Evolutionary conservation across 148 eudicot species (phyloP).

Genomic region (Diospyros lotus): DNA sequence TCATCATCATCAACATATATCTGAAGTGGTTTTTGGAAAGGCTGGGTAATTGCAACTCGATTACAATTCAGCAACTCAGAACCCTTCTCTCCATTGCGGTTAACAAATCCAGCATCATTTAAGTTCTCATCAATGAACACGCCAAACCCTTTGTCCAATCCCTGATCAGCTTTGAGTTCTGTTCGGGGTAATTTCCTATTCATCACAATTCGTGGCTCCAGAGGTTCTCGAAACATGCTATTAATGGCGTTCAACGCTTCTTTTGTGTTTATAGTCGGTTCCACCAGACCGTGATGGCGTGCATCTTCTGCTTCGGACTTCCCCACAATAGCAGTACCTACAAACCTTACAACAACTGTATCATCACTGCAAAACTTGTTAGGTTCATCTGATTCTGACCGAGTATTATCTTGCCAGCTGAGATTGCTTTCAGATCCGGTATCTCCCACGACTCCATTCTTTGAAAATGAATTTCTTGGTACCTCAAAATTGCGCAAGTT

Average conservation of each 20-base stretch:
- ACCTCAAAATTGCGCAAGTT: not conserved
- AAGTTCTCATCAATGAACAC: conserved; percentile 59
- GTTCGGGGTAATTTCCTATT: conserved; percentile 29
- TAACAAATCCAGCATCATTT: conserved; percentile 30
- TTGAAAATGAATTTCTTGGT: conserved; percentile 4
- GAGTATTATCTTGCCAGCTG: conserved; percentile 11
- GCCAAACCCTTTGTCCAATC: conserved; percentile 39
- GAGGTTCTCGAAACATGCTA: conserved; percentile 85
- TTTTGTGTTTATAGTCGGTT: conserved; percentile 85
- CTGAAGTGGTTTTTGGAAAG: conserved; percentile 48
- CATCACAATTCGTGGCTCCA: conserved; percentile 52
- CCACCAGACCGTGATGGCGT: conserved; percentile 91
- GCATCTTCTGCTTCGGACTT: conserved; percentile 79
- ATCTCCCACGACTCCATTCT: conserved; percentile 11
- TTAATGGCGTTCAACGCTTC: conserved; percentile 87
- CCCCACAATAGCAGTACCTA: conserved; percentile 71
- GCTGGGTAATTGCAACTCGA: conserved; percentile 18
- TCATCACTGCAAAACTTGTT: conserved; percentile 49
- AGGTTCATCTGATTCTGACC: conserved; percentile 21
- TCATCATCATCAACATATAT: conserved; percentile 67
- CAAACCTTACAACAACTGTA: conserved; percentile 66
- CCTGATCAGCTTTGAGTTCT: conserved; percentile 35
- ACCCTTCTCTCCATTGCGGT: conserved; percentile 16
- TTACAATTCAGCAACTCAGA: conserved; percentile 4
- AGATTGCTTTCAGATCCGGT: not conserved